Evolutionary conservation across 495 filamentous ascomycete species (phyloP).

Genomic region (Podospora appendiculata): DNA sequence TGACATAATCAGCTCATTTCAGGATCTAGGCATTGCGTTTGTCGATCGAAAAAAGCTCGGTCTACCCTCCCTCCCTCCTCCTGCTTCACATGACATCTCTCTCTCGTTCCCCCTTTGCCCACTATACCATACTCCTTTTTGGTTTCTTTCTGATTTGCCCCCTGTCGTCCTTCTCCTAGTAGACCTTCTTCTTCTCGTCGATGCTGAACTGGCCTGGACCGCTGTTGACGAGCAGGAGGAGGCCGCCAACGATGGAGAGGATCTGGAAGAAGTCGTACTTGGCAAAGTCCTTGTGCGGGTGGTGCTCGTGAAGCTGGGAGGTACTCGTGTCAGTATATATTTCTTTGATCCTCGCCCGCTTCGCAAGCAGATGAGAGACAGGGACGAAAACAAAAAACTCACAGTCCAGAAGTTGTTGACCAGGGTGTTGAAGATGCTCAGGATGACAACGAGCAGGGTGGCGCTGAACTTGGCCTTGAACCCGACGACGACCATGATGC

Average conservation of each 20-base stretch:
- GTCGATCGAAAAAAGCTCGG: too few relatives aligned
- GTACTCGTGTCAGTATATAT: too few relatives aligned
- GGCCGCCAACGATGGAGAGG: slow-evolving; percentile 93
- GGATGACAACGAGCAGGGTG: slow-evolving; percentile 82
- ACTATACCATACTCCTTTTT: neutral
- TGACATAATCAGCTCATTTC: too few relatives aligned
- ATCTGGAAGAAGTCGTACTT: slow-evolving; percentile 99
- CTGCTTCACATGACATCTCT: too few relatives aligned
- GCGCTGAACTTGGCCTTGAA: slow-evolving; percentile 99
- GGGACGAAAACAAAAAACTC: slow-evolving; percentile 33
- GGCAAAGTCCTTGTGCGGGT: slow-evolving; percentile 99
- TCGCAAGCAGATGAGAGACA: too few relatives aligned
- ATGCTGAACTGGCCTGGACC: slow-evolving; percentile 95
- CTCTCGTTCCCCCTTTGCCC: too few relatives aligned
- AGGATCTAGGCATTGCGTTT: too few relatives aligned
- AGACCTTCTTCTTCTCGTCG: slow-evolving; percentile 99
- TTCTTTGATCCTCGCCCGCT: neutral
- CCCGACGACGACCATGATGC: slow-evolving; percentile 97
- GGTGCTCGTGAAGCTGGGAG: slow-evolving; percentile 84
- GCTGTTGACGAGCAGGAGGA: slow-evolving; percentile 95
- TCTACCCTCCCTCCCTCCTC: too few relatives aligned
- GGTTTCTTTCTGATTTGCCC: neutral
- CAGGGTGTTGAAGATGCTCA: slow-evolving; percentile 91
- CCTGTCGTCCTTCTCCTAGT: slow-evolving; percentile 42
- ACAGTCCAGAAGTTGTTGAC: slow-evolving; percentile 99